A percentile compares a stretch with the other conserved stretches of the same genome.
Conservation (phyloP, 2,329 filamentous ascomycete species). For the Botryotinia globosa region DNA sequence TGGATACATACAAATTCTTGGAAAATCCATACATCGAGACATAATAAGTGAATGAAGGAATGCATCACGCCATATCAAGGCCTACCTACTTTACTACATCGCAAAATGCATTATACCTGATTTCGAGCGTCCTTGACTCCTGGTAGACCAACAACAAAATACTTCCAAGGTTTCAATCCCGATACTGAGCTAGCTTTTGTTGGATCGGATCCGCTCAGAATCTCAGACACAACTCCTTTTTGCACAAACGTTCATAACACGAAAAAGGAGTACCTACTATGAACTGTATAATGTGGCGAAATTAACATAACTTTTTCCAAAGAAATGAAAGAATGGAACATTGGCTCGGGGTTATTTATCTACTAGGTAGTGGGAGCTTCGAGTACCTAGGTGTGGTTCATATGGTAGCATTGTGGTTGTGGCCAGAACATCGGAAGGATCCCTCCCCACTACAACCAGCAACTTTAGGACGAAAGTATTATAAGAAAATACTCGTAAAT, state of each 20-base stretch:
- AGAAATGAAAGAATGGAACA: background rate
- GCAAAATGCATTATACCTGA: background rate
- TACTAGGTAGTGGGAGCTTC: background rate
- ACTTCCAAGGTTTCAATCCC: background rate
- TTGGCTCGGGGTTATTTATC: background rate
- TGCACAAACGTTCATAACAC: background rate
- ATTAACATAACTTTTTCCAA: background rate
- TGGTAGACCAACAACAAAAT: background rate
- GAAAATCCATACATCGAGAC: background rate
- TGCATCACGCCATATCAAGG: background rate
- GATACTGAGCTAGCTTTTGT: background rate
- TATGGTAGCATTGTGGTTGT: slow-evolving; percentile 12
- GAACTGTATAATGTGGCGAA: background rate
- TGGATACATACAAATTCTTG: background rate
- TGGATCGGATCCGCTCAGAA: background rate
- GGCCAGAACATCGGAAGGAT: slow-evolving; percentile 14
- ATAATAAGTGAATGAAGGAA: background rate
- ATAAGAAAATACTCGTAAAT: slow-evolving; percentile 2
- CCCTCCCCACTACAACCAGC: background rate
- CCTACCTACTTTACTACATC: background rate
- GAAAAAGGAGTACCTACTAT: background rate
- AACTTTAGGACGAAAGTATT: background rate
- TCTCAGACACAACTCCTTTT: background rate
- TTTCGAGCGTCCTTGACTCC: background rate
- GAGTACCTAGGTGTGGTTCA: background rate